Conservation (phyloP, 73 alveolate species). For the Uronychia binucleata region DNA sequence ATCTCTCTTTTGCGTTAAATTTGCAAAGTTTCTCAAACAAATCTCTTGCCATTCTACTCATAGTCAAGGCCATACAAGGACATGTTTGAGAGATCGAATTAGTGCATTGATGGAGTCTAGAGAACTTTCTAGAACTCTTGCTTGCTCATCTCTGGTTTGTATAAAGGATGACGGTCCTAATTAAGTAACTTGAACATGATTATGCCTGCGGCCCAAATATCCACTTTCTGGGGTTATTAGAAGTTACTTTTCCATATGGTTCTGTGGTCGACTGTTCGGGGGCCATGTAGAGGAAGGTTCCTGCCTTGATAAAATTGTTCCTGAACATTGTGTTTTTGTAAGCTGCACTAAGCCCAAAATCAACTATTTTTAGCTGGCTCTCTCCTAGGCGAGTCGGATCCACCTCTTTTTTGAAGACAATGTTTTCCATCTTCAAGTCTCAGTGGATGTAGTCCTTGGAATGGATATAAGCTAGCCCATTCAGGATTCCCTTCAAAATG, state of each 20-base stretch:
- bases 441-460: constrained; percentile 77
- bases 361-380: constrained; percentile 39
- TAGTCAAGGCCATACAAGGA: background rate
- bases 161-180: constrained; percentile 86
- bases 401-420: constrained; percentile 85
- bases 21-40: background rate
- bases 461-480: constrained; percentile 84
- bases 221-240: constrained; percentile 53
- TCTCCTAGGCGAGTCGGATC: constrained; percentile 28
- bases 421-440: constrained; percentile 91
- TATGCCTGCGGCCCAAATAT: constrained; percentile 96
- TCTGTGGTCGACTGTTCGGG: constrained; percentile 52
- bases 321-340: constrained; percentile 36
- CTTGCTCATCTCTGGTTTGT: constrained; percentile 17
- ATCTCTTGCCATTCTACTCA: background rate
- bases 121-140: background rate
- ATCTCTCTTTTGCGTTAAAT: constrained; percentile 43
- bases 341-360: constrained; percentile 68
- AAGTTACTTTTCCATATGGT: constrained; percentile 14
- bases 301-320: constrained; percentile 44
- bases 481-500: constrained; percentile 39
- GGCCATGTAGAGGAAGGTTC: constrained; percentile 61
- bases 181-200: constrained; percentile 75
- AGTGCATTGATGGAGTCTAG: background rate
- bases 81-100: background rate